phyloP scores from a whole-genome alignment of 371 early-diverging fungal genomes.

The Apophysomyces ossiformis region DNA sequence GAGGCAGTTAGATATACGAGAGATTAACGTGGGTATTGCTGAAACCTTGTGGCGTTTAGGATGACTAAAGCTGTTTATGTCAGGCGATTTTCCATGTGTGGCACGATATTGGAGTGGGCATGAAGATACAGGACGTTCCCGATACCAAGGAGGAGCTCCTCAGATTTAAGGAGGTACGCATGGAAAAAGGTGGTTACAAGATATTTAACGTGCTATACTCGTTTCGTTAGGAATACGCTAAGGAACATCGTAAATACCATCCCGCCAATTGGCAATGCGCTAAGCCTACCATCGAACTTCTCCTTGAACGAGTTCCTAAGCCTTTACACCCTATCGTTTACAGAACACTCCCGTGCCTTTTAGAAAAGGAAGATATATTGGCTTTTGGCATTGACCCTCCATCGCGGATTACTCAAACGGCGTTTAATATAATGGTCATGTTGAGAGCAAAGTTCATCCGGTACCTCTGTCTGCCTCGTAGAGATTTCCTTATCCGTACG shows the following conservation, averaged over 20 bases:
- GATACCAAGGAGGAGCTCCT: constrained; percentile 44
- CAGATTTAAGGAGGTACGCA: constrained; percentile 36
- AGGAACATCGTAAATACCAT: constrained; percentile 22
- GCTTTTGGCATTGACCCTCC: constrained; percentile 39
- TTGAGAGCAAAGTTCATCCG: constrained; percentile 36
- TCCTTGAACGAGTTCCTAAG: constrained; percentile 29
- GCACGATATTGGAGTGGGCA: constrained; percentile 41
- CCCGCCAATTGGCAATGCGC: constrained; percentile 35
- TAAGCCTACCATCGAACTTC: constrained; percentile 32
- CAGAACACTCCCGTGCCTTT: constrained; percentile 22
- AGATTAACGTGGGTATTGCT: constrained; percentile 42
- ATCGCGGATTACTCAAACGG: constrained; percentile 13
- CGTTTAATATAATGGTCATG: constrained; percentile 19
- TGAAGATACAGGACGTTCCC: constrained; percentile 61
- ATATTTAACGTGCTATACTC: not conserved
- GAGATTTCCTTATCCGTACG: constrained; percentile 27
- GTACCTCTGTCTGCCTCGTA: constrained; percentile 37
- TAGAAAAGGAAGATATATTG: constrained; percentile 26
- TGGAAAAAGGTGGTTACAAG: not conserved
- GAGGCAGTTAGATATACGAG: constrained; percentile 48
- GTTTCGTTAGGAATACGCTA: constrained; percentile 29
- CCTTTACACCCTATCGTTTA: constrained; percentile 30
- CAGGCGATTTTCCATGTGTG: constrained; percentile 48
- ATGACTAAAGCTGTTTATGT: not conserved
- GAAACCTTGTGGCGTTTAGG: not conserved